phyloP scores from a whole-genome alignment of 805 yeast species.

The Debaryomyces maramus region DNA sequence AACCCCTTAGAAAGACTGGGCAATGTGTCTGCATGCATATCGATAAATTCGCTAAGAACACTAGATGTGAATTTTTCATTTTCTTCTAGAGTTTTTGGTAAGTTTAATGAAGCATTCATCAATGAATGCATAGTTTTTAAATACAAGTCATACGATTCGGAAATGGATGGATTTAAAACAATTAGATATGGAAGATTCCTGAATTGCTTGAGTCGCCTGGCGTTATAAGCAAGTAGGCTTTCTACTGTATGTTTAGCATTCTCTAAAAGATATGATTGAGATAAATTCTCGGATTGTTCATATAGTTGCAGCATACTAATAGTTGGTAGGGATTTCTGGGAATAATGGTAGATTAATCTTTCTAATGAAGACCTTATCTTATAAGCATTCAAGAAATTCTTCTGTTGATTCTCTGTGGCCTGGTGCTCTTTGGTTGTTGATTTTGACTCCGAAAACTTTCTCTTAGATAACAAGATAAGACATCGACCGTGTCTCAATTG shows the following conservation, averaged over 20 bases:
- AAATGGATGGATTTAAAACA: constrained; percentile 82
- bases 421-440: no score
- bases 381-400: constrained; percentile 51
- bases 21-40: constrained; percentile 80
- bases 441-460: no score
- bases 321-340: constrained; percentile 52
- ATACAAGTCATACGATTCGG: constrained; percentile 73
- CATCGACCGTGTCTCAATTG: no score
- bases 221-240: constrained; percentile 58
- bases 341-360: constrained; percentile 56
- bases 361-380: constrained; percentile 59
- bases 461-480: no score
- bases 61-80: constrained; percentile 50
- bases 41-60: constrained; percentile 59
- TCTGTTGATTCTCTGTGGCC: constrained; percentile 20
- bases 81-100: constrained; percentile 50
- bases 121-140: constrained; percentile 57
- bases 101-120: constrained; percentile 32
- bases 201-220: constrained; percentile 69
- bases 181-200: constrained; percentile 80
- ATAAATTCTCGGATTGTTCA: constrained; percentile 39
- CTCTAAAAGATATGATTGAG: constrained; percentile 33
- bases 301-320: constrained; percentile 53
- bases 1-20: constrained; percentile 83
- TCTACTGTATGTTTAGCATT: constrained; percentile 59